Evolutionary conservation across 1,139 yeast species (phyloP).

Genomic region (Yamadazyma membranifaciens): DNA sequence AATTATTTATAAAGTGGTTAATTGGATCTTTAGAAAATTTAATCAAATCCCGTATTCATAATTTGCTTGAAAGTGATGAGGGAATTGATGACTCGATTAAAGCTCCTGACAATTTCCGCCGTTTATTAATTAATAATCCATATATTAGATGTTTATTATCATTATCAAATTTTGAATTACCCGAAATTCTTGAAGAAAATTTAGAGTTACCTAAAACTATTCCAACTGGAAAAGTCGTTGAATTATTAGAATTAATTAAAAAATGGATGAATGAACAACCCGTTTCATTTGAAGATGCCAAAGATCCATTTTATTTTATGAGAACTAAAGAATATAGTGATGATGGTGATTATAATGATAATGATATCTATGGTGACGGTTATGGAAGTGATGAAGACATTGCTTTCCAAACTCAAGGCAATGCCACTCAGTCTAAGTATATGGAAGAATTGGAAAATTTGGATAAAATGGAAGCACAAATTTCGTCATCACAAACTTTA

Average conservation of each 20-base stretch:
- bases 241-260: constrained; percentile 24
- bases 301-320: constrained; percentile 36
- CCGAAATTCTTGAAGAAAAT: constrained; percentile 33
- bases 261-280: constrained; percentile 35
- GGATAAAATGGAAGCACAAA: constrained; percentile 31
- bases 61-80: constrained; percentile 7
- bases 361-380: constrained; percentile 16
- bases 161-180: constrained; percentile 37
- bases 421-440: constrained; percentile 16
- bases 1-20: constrained; percentile 41
- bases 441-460: constrained; percentile 29
- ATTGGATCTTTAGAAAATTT: constrained; percentile 36
- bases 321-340: constrained; percentile 23
- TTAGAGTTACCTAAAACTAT: constrained; percentile 26
- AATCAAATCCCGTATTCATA: constrained; percentile 21
- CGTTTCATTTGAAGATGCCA: constrained; percentile 40
- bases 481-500: constrained; percentile 2
- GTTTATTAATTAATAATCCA: constrained; percentile 36
- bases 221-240: constrained; percentile 20
- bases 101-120: constrained; percentile 18
- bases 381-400: constrained; percentile 23
- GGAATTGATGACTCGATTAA: constrained; percentile 1
- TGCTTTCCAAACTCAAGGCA: constrained; percentile 35
- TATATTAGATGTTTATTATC: constrained; percentile 32
- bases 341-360: constrained; percentile 18